Percentiles rank a stretch among this genome's conserved stretches.
Evolutionary conservation across 352 stramenopile species (phyloP).

Genomic region (Globisporangium echinulatum): DNA sequence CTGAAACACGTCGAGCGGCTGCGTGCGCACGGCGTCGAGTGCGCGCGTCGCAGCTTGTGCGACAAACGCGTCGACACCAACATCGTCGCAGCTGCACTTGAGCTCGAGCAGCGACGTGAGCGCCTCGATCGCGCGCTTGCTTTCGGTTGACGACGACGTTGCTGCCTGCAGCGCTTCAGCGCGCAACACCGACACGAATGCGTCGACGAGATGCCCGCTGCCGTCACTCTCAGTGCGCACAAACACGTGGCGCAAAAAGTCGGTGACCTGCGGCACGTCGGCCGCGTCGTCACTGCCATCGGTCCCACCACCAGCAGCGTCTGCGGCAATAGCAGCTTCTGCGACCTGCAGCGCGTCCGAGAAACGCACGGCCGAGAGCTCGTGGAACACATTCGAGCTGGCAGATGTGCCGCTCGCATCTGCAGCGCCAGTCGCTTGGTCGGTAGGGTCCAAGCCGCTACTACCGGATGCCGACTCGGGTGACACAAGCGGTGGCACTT

Average conservation of each 20-base stretch:
- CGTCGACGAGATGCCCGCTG: slow-evolving; percentile 3
- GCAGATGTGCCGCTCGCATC: neutral
- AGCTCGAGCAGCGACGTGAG: slow-evolving; percentile 22
- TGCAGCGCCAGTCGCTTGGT: no score
- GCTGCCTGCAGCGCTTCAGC: slow-evolving; percentile 17
- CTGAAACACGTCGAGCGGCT: slow-evolving; percentile 32
- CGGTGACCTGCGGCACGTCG: slow-evolving; percentile 19
- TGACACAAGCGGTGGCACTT: slow-evolving; percentile 15
- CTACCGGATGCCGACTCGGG: neutral
- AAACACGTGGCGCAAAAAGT: slow-evolving; percentile 26
- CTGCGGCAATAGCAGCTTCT: slow-evolving; percentile 6
- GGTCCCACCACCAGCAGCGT: neutral
- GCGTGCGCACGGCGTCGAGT: slow-evolving; percentile 13
- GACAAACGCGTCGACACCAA: slow-evolving; percentile 4
- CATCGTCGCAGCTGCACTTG: slow-evolving; percentile 8
- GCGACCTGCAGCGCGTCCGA: slow-evolving; percentile 27
- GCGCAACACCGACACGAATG: slow-evolving; percentile 13
- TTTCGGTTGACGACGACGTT: slow-evolving; percentile 18
- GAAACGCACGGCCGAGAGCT: slow-evolving; percentile 27
- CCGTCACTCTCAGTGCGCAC: slow-evolving; percentile 12
- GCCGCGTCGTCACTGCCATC: neutral
- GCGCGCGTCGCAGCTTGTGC: neutral
- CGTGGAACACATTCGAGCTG: slow-evolving; percentile 12
- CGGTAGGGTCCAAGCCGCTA: no score
- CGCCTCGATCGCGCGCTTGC: slow-evolving; percentile 23